Evolutionary conservation across 257 asterid genomes (phyloP).

Genomic region (Solanum neorickii): DNA sequence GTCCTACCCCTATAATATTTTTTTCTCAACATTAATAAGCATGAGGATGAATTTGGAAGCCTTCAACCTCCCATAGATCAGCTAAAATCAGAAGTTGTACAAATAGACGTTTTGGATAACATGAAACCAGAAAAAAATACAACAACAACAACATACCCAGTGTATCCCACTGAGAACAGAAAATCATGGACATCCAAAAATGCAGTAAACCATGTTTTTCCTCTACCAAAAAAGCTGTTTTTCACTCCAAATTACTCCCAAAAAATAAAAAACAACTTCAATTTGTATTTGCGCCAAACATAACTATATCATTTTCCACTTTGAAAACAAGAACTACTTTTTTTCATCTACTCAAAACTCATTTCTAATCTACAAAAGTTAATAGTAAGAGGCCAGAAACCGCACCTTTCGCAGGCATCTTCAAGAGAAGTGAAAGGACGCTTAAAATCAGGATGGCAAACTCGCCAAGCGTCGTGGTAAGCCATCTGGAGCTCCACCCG

Average conservation of each 20-base stretch:
- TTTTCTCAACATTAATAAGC: neutral
- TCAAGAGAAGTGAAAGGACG: conserved; percentile 86
- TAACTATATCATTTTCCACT: neutral
- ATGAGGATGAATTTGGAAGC: neutral
- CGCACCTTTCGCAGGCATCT: conserved; percentile 88
- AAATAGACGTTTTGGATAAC: neutral
- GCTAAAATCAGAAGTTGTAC: neutral
- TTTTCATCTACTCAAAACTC: neutral
- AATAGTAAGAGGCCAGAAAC: neutral
- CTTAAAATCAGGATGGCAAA: conserved; percentile 88
- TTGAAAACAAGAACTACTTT: neutral
- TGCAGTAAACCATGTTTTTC: neutral
- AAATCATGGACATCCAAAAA: neutral
- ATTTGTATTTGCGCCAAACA: neutral
- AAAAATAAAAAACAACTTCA: neutral
- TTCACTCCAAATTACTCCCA: neutral
- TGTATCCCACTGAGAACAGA: neutral
- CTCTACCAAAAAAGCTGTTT: neutral
- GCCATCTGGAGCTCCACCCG: conserved; percentile 63
- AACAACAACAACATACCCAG: neutral
- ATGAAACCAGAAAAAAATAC: neutral
- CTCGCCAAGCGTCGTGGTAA: conserved; percentile 98
- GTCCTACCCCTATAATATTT: neutral
- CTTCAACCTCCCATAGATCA: neutral
- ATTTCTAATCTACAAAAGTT: neutral